Conservation (phyloP, 257 asterid species). For the Solanum verrucosum region DNA sequence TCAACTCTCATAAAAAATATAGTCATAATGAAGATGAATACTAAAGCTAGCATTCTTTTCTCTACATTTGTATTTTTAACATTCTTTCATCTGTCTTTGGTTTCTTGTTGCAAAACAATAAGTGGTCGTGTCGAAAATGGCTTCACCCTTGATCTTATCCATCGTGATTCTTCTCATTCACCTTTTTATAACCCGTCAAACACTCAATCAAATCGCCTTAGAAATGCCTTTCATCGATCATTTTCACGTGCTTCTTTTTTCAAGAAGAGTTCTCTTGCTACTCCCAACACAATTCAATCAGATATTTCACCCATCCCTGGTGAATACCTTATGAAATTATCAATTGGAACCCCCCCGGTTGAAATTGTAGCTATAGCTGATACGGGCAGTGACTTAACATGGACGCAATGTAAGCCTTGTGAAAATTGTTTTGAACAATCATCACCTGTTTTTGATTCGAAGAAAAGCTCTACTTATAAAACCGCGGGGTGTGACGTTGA, state of each 20-base stretch:
- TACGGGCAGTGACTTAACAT: constrained; percentile 34
- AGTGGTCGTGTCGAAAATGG: neutral
- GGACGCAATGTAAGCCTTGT: constrained; percentile 49
- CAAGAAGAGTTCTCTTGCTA: neutral
- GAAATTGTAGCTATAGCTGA: constrained; percentile 22
- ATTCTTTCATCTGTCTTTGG: neutral
- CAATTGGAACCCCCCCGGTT: constrained; percentile 29
- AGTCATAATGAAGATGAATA: neutral
- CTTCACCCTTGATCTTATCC: constrained; percentile 38
- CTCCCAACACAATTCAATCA: neutral
- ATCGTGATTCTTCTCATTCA: constrained; percentile 31
- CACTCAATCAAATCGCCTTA: constrained; percentile 18
- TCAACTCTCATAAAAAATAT: neutral
- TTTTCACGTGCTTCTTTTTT: constrained; percentile 25
- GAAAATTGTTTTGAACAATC: constrained; percentile 16
- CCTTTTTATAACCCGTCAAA: constrained; percentile 22
- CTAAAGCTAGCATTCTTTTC: neutral
- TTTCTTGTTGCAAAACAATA: neutral
- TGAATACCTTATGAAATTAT: constrained; percentile 23
- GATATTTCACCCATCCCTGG: neutral
- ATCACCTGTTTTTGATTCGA: constrained; percentile 13
- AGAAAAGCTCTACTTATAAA: constrained; percentile 7
- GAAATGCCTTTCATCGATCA: constrained; percentile 23
- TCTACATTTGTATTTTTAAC: neutral
- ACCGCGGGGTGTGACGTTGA: neutral